phyloP scores from a whole-genome alignment of 805 yeast species.

The Zygotorulaspora danielsina region DNA sequence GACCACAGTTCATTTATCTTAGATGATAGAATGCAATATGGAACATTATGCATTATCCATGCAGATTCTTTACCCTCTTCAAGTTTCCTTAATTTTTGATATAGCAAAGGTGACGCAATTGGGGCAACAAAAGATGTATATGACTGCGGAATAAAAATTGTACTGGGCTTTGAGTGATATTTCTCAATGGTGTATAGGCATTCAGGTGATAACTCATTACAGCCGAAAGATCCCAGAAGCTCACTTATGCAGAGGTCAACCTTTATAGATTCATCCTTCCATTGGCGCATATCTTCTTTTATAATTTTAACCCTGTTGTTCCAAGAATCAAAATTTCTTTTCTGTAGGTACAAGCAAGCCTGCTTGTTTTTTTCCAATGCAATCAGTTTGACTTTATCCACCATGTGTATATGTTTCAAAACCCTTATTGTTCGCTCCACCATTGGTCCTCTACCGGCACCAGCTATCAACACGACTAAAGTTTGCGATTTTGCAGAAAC shows the following conservation, averaged over 20 bases:
- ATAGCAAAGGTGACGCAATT: constrained; percentile 52
- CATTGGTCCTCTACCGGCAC: constrained; percentile 87
- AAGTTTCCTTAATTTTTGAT: constrained; percentile 33
- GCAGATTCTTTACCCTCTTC: constrained; percentile 40
- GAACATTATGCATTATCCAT: constrained; percentile 42
- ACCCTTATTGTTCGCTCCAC: constrained; percentile 51
- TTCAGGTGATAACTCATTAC: constrained; percentile 88
- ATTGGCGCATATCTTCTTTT: constrained; percentile 54
- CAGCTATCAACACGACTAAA: constrained; percentile 56
- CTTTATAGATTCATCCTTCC: constrained; percentile 38
- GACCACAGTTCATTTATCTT: constrained; percentile 55
- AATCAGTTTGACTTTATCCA: constrained; percentile 34
- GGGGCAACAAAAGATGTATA: constrained; percentile 65
- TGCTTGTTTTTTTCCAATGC: constrained; percentile 72
- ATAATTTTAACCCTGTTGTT: constrained; percentile 46
- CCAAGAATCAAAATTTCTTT: constrained; percentile 54
- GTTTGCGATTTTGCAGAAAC: constrained; percentile 15
- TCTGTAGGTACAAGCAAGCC: constrained; percentile 49
- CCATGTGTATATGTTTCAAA: constrained; percentile 32
- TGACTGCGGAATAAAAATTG: constrained; percentile 58
- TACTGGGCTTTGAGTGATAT: constrained; percentile 39
- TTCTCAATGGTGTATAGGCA: constrained; percentile 48
- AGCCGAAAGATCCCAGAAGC: constrained; percentile 85
- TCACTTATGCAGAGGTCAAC: constrained; percentile 71
- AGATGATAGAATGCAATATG: constrained; percentile 44